Percentiles rank a stretch among this genome's conserved stretches.
phyloP scores from a whole-genome alignment of 495 filamentous ascomycete genomes.

The Aspergillus sclerotiicarbonarius region DNA sequence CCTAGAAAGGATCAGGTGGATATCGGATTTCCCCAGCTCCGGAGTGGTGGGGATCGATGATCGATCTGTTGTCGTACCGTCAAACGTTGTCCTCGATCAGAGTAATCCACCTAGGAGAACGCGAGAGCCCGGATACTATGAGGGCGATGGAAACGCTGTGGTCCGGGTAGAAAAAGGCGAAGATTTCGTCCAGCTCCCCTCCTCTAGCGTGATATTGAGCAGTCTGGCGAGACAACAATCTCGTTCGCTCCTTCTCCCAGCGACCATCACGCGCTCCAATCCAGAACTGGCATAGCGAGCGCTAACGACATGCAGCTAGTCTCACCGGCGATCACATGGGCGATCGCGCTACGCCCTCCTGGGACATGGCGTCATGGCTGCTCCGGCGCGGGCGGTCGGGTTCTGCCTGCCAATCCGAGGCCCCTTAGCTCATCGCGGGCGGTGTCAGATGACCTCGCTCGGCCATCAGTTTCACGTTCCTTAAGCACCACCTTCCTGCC shows the following conservation, averaged over 20 bases:
- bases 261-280: conserved; percentile 10
- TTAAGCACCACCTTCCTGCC: neutral
- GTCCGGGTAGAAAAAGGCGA: neutral
- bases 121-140: neutral
- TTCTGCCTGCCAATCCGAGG: conserved; percentile 9
- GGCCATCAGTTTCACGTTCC: neutral
- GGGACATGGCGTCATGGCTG: conserved; percentile 3
- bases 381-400: conserved; percentile 8
- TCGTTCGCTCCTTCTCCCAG: conserved; percentile 9
- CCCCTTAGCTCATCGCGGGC: conserved; percentile 9
- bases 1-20: conserved; percentile 2
- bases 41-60: conserved; percentile 7
- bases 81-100: neutral
- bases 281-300: neutral
- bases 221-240: conserved; percentile 2
- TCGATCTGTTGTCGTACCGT: neutral
- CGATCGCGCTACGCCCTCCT: conserved; percentile 1
- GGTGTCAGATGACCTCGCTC: conserved; percentile 4
- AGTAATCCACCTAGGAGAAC: too few species aligned
- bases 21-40: conserved; percentile 16
- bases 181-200: neutral
- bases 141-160: neutral
- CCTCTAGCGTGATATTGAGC: neutral
- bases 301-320: neutral
- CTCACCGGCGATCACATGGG: conserved; percentile 11